Conservation (phyloP, 176 grass and related monocot genomes). For the Alopecurus myosuroides region DNA sequence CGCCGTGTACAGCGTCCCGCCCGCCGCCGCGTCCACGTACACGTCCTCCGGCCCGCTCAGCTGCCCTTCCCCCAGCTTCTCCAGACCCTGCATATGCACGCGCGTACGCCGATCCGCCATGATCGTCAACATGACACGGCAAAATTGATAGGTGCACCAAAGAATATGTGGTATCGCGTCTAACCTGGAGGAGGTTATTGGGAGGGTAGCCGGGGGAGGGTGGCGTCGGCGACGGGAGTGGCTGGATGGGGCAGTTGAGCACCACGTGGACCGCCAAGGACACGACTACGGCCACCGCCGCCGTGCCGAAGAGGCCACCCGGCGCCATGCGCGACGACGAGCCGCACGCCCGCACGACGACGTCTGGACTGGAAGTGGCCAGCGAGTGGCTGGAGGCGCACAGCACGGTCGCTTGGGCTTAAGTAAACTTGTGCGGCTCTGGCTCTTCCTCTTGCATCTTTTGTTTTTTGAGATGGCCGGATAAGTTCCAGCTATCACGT, state of each 20-base stretch:
- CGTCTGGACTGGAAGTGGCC: neutral
- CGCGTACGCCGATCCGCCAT: neutral
- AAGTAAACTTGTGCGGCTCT: neutral
- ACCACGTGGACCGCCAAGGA: slow-evolving; percentile 35
- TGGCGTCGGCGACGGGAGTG: slow-evolving; percentile 19
- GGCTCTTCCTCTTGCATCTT: neutral
- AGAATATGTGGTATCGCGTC: neutral
- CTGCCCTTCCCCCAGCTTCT: slow-evolving; percentile 62
- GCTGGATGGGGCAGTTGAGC: slow-evolving; percentile 53
- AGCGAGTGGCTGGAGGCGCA: neutral
- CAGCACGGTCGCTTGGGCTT: neutral
- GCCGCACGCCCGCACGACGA: too few relatives aligned
- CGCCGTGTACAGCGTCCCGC: slow-evolving; percentile 48
- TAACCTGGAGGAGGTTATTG: slow-evolving; percentile 69
- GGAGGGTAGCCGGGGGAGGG: slow-evolving; percentile 6
- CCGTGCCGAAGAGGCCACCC: neutral
- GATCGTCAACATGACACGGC: neutral
- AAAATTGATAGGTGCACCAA: neutral
- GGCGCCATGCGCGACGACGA: neutral
- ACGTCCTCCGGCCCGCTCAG: slow-evolving; percentile 64
- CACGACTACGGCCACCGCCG: slow-evolving; percentile 16
- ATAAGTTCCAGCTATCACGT: neutral
- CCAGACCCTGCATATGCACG: slow-evolving; percentile 30
- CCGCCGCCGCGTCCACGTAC: slow-evolving; percentile 51
- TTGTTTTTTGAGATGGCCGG: neutral